A percentile compares a stretch with the other conserved stretches of the same genome.
Evolutionary conservation across 176 grass and related monocot genomes (phyloP).

Genomic region (Zoysia japonica): DNA sequence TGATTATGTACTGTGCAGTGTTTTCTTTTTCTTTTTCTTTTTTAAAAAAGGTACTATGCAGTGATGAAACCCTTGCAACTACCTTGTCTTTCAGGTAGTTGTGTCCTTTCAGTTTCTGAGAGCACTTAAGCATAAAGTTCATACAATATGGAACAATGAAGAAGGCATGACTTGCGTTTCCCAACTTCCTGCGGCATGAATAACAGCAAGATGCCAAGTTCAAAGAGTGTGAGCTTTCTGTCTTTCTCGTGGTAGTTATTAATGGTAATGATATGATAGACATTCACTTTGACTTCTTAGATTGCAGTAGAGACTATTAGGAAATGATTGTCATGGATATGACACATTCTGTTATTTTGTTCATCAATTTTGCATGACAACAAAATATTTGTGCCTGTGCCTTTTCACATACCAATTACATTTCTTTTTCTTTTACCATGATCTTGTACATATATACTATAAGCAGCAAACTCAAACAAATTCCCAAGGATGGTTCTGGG

Average conservation of each 20-base stretch:
- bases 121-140: conserved; percentile 26
- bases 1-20: neutral
- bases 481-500: neutral
- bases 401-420: conserved; percentile 30
- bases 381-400: neutral
- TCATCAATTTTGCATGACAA: conserved; percentile 34
- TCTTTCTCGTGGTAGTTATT: conserved; percentile 30
- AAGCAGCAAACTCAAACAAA: neutral
- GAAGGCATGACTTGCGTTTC: conserved; percentile 72
- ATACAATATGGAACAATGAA: conserved; percentile 51
- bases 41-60: conserved; percentile 1
- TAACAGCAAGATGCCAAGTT: conserved; percentile 52
- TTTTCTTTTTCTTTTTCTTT: no score
- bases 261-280: conserved; percentile 38
- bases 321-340: conserved; percentile 37
- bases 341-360: conserved; percentile 38
- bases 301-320: conserved; percentile 15
- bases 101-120: conserved; percentile 31
- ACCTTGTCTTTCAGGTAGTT: conserved; percentile 22
- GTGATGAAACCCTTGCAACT: conserved; percentile 32
- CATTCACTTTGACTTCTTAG: conserved; percentile 38
- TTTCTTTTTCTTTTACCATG: conserved; percentile 8
- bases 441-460: neutral
- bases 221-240: conserved; percentile 63
- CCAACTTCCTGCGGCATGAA: conserved; percentile 60